Conservation (phyloP, 805 yeast species). For the Saccharomycopsis sp. region DNA sequence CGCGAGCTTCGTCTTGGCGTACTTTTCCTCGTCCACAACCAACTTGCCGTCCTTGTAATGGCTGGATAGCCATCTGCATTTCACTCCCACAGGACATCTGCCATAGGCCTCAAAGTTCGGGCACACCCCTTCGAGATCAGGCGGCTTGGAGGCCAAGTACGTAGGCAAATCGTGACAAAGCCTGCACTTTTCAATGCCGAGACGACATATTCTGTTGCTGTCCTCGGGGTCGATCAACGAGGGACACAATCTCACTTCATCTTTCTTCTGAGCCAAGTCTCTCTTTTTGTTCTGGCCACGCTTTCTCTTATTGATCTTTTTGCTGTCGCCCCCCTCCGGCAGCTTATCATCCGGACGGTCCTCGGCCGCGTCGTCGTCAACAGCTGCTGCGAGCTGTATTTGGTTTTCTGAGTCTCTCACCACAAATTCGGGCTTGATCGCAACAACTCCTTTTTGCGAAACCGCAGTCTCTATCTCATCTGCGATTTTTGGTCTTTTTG, state of each 20-base stretch:
- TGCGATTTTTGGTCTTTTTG: slow-evolving; percentile 14
- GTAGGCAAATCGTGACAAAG: slow-evolving; percentile 66
- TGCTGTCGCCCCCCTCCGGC: slow-evolving; percentile 39
- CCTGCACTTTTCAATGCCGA: slow-evolving; percentile 64
- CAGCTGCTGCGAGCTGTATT: slow-evolving; percentile 15
- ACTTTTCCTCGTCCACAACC: slow-evolving; percentile 37
- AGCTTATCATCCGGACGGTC: slow-evolving; percentile 37
- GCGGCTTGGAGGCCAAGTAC: slow-evolving; percentile 60
- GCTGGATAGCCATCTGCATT: slow-evolving; percentile 82
- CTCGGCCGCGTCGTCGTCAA: slow-evolving; percentile 44
- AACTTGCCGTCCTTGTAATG: slow-evolving; percentile 52
- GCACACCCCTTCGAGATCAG: slow-evolving; percentile 70
- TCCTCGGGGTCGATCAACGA: slow-evolving; percentile 50
- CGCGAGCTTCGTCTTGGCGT: slow-evolving; percentile 28
- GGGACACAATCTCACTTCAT: slow-evolving; percentile 58
- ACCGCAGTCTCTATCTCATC: slow-evolving; percentile 4
- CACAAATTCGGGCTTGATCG: slow-evolving; percentile 41
- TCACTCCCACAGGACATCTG: slow-evolving; percentile 85
- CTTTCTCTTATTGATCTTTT: slow-evolving; percentile 38
- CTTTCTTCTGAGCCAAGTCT: slow-evolving; percentile 64
- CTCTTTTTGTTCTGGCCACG: slow-evolving; percentile 84
- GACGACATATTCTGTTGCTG: slow-evolving; percentile 41
- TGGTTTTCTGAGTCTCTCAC: slow-evolving; percentile 6
- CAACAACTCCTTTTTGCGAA: slow-evolving; percentile 54
- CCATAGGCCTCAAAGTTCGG: slow-evolving; percentile 83